These are phyloP conservation scores for Clonostachys byssicola DNA, from an alignment of 2,329 filamentous ascomycete genomes.

Conservation along the genomic window DNA sequence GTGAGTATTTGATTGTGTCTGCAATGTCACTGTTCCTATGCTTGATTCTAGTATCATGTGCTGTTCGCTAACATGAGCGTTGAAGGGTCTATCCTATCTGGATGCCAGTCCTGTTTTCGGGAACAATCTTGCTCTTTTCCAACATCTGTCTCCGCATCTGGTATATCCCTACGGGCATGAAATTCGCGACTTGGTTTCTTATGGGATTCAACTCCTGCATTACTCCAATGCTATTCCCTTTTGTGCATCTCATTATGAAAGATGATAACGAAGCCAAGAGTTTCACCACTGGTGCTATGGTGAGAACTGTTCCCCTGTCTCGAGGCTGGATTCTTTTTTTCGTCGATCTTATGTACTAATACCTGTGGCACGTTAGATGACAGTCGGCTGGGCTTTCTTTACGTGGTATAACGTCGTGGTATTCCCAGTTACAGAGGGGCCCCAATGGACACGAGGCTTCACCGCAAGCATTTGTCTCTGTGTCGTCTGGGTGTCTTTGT, in stretches of 20 bases:
- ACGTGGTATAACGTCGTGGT: conserved; percentile 13
- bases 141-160: conserved; percentile 9
- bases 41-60: no score
- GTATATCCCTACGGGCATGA: conserved; percentile 7
- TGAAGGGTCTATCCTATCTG: conserved; percentile 19
- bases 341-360: no score
- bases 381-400: conserved; percentile 16
- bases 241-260: conserved; percentile 13
- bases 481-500: conserved; percentile 14
- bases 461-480: conserved; percentile 10
- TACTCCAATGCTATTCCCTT: conserved; percentile 14
- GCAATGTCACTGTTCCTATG: not conserved
- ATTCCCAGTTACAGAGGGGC: conserved; percentile 11
- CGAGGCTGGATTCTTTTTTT: no score
- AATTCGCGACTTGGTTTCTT: conserved; percentile 9
- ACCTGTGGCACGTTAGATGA: conserved; percentile 8
- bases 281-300: conserved; percentile 16
- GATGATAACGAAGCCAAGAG: conserved; percentile 13
- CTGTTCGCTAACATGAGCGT: no score
- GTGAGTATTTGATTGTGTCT: not conserved
- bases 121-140: conserved; percentile 9
- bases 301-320: no score
- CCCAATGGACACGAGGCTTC: conserved; percentile 14
- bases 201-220: conserved; percentile 12
- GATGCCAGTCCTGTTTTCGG: conserved; percentile 13